phyloP scores from a whole-genome alignment of 106 monocot species.

The Allium cepa region DNA sequence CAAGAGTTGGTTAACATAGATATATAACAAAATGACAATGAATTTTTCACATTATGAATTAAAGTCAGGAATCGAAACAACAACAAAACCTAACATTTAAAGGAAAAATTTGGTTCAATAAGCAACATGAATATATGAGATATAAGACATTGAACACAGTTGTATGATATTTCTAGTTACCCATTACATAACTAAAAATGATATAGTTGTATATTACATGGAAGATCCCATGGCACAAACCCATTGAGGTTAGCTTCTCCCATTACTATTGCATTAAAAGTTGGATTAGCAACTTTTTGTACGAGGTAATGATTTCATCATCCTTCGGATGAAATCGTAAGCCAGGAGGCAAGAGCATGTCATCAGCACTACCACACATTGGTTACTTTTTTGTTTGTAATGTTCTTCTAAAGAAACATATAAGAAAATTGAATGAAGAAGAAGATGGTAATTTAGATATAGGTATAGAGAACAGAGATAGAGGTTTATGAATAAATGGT shows the following conservation, averaged over 20 bases:
- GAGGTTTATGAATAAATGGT: not conserved
- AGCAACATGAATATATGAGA: too few species aligned
- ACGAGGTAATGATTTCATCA: slow-evolving; percentile 50
- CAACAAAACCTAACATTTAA: too few species aligned
- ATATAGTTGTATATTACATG: slow-evolving; percentile 21
- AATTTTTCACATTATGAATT: not conserved
- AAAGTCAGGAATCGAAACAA: too few species aligned
- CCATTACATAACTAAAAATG: too few species aligned
- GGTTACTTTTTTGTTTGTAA: not conserved
- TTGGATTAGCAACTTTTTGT: slow-evolving; percentile 22
- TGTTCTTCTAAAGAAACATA: not conserved
- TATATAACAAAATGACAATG: not conserved
- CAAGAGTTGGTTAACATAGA: not conserved
- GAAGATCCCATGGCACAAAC: slow-evolving; percentile 90
- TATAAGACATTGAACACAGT: too few species aligned
- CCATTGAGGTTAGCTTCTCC: slow-evolving; percentile 79
- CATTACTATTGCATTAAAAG: slow-evolving; percentile 39
- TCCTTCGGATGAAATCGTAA: slow-evolving; percentile 59
- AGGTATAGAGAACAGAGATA: not conserved
- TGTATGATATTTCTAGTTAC: too few species aligned
- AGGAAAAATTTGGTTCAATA: too few species aligned
- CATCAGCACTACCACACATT: not conserved
- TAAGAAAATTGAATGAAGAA: not conserved
- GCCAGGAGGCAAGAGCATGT: slow-evolving; percentile 38
- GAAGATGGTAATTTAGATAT: not conserved